These are phyloP conservation scores for Magnaporthiopsis rhizophila DNA, from an alignment of 2,329 filamentous ascomycete genomes.

Conservation along the genomic window DNA sequence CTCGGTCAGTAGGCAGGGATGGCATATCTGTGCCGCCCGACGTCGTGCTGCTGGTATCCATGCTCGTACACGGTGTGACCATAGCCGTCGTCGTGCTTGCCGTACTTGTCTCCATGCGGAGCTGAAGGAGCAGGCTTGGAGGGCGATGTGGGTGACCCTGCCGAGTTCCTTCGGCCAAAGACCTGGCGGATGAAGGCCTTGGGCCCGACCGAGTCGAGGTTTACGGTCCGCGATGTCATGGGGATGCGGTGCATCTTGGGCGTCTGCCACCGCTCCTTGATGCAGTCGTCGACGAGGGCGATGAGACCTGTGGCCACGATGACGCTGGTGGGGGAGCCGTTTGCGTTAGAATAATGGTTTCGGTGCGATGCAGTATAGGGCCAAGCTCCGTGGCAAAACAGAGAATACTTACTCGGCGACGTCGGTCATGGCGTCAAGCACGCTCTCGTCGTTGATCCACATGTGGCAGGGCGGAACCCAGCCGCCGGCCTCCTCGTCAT, in stretches of 20 bases:
- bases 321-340: slow-evolving; percentile 45
- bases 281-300: slow-evolving; percentile 82
- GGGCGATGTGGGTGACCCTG: slow-evolving; percentile 9
- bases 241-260: slow-evolving; percentile 34
- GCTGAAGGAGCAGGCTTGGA: background rate
- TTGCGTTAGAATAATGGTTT: background rate
- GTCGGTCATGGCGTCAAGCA: slow-evolving; percentile 65
- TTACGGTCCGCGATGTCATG: slow-evolving; percentile 22
- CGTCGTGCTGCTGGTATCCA: slow-evolving; percentile 12
- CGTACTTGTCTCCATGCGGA: background rate
- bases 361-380: slow-evolving; percentile 19
- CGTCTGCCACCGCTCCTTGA: slow-evolving; percentile 65
- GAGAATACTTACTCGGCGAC: slow-evolving; percentile 67
- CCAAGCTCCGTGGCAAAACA: slow-evolving; percentile 4
- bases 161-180: slow-evolving; percentile 21
- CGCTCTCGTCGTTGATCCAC: slow-evolving; percentile 72
- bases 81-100: background rate
- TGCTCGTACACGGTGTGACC: slow-evolving; percentile 3
- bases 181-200: slow-evolving; percentile 26
- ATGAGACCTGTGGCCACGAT: slow-evolving; percentile 86
- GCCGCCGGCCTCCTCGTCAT: slow-evolving; percentile 70
- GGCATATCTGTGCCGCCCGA: background rate
- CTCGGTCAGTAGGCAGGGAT: background rate
- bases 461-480: slow-evolving; percentile 89
- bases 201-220: slow-evolving; percentile 27